These are phyloP conservation scores for Trypanosoma vivax DNA, from an alignment of 208 protist species.

Conservation along the genomic window DNA sequence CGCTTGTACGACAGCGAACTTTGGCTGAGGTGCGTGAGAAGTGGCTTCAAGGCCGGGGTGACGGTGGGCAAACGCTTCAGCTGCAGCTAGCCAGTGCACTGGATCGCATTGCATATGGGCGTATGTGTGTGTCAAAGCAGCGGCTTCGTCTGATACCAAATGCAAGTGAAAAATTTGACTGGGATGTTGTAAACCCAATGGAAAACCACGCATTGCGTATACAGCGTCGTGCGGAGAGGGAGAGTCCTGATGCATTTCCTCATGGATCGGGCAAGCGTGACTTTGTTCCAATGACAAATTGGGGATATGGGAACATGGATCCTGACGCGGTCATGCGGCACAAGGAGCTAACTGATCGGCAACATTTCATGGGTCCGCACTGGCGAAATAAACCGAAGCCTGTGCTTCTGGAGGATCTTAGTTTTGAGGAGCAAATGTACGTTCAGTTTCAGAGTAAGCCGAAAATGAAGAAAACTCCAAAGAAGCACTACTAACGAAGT, in stretches of 20 bases:
- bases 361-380: conserved; percentile 85
- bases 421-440: conserved; percentile 86
- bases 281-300: conserved; percentile 91
- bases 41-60: conserved; percentile 72
- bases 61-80: conserved; percentile 75
- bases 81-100: conserved; percentile 77
- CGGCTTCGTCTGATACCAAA: conserved; percentile 73
- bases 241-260: conserved; percentile 74
- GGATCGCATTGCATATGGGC: conserved; percentile 77
- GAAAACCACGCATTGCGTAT: conserved; percentile 68
- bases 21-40: conserved; percentile 70
- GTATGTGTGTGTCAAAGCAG: conserved; percentile 79
- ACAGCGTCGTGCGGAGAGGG: conserved; percentile 42
- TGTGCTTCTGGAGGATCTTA: conserved; percentile 79
- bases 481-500: conserved; percentile 74
- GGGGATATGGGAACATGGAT: conserved; percentile 86
- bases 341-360: conserved; percentile 81
- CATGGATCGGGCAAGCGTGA: conserved; percentile 71
- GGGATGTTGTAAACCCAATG: conserved; percentile 78
- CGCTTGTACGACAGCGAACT: conserved; percentile 62
- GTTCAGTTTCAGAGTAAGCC: conserved; percentile 82
- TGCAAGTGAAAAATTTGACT: conserved; percentile 79
- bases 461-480: conserved; percentile 86
- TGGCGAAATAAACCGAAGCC: conserved; percentile 79
- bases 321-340: conserved; percentile 77